Conservation (phyloP, 495 filamentous ascomycete species). For the Penicillium canescens region DNA sequence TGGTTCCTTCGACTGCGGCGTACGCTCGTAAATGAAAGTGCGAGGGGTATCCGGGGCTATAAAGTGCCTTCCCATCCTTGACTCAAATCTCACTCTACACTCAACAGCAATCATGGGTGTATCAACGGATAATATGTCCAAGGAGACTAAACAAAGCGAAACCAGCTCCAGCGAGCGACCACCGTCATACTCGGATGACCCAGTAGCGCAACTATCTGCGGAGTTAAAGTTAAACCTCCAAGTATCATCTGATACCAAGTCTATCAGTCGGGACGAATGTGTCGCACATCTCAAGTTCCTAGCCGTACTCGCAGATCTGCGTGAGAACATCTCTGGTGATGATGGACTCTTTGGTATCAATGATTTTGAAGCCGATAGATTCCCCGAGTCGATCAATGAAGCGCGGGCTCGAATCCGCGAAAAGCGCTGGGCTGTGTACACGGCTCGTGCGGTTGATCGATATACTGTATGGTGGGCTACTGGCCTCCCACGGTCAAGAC, state of each 20-base stretch:
- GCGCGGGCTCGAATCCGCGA: conserved; percentile 53
- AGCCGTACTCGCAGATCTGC: conserved; percentile 65
- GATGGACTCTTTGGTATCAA: conserved; percentile 69
- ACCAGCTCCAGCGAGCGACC: conserved; percentile 12
- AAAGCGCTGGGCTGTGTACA: conserved; percentile 78
- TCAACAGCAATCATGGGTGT: conserved; percentile 12
- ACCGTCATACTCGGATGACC: conserved; percentile 16
- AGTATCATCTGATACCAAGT: neutral
- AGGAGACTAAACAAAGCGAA: conserved; percentile 4
- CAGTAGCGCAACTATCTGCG: conserved; percentile 4
- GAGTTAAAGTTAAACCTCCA: conserved; percentile 16
- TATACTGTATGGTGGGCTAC: conserved; percentile 71
- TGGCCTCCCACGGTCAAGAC: conserved; percentile 19
- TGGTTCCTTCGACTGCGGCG: no score
- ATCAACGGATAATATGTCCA: conserved; percentile 16
- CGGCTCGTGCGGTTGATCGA: conserved; percentile 69
- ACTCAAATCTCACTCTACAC: neutral
- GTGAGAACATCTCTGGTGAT: conserved; percentile 61
- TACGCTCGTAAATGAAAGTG: no score
- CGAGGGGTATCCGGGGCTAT: neutral
- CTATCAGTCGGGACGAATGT: conserved; percentile 38
- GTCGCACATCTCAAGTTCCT: conserved; percentile 81
- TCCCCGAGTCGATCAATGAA: conserved; percentile 12
- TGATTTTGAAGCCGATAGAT: conserved; percentile 43
- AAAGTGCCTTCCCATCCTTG: neutral